Evolutionary conservation across 176 grass and related monocot species (phyloP), one percentile per base, ranked within the genome.

Genomic region (Luzula sylvatica): DNA sequence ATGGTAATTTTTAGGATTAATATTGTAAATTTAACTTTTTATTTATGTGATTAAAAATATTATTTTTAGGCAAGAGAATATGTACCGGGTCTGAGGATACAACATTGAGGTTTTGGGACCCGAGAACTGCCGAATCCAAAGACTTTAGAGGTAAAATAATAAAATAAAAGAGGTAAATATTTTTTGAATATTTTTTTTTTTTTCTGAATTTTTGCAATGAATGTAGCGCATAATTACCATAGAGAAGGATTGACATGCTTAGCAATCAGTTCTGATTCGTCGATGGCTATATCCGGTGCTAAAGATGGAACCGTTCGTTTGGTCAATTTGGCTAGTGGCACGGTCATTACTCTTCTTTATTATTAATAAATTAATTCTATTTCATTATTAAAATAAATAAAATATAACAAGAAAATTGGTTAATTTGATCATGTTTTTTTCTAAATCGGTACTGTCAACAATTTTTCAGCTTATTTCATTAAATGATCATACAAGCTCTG

Each of bases 51-150:
- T 2, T 35, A 35, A 35, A 35, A 9, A 35, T 40, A 58, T 22
- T 42, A 13, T 51, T 56, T 75, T 83, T 68, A 90, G 92, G 92
- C 39, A 98, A 90, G 58, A 70, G 73, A 40, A 74, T 98, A 46
- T 98, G 85, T 72, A 86, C 78, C 21, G 92, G 85, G 55, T 98
- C 85, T 11, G 75, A 89, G 29, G 92, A 90, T 75, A 66, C 69
- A 49, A 71, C 85, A 66, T 58, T 98, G 60, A 90, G 85, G 75
- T 72, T 98, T 89, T 98, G 92, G 92, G 77, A 86, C 16, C 85
- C 85, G 32, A 86, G 18, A 71, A 87, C 14, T 55, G 81, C 74
- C 40, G 71, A 87, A 32, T 71, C 67, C 61, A 61, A 25, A 58
- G 74, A 82, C 56, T 52, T 98, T 69, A 57, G 63, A 77, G 92